Base-by-base conservation (phyloP, 768 basidiomycete genomes). In the Termitomyces heimii region DNA sequence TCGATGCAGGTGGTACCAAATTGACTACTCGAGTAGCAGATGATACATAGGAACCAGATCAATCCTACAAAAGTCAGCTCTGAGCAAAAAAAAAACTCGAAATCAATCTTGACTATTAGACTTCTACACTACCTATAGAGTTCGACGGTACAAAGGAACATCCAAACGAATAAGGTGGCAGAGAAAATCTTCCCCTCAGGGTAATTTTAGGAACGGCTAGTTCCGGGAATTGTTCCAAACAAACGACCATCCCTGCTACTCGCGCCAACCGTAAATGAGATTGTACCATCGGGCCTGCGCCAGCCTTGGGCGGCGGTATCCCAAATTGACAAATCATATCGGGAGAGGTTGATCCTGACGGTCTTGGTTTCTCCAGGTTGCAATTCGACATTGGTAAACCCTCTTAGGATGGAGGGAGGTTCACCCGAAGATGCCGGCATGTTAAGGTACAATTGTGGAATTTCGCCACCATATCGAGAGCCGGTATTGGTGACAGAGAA, bases 281-380 rank as follows among this genome's bases (percentile, higher is more conserved):
- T 84, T 42, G 66, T 75, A 1, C 89, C 91, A 2, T 70, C 64
- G 1, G 92, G 90, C 61, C 80, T 82, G 59, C 75, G 73, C 91
- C 92, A 94, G 3, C 86, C 83, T 68, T 94, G 92, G 26, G 76
- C 74, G 10, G 70, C 78, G 1, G 79, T 81, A 68, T 93, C 88
- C 92, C 90, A 93, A 54, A 89, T 77, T 22, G 83, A 86, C 62
- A 90, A 63, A 61, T 88, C 85, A 62, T 89, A 84, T 35, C 86
- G 75, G 14, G 88, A 84, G 32, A 92, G 73, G 8, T 75, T 78
- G 62, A 92, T 77, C 6, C 73, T 77, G 2, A 84, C 82, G 8
- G 59, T 67, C 56, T 67, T 67, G 26, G 66, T 76, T 65, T 84
- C 67, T 1, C 81, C 81, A 1, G 83, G 76, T 2, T 63, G 50